These are phyloP conservation scores for Neolentinus lepideus DNA, from an alignment of 1,284 basidiomycete species.

Conservation along the genomic window DNA sequence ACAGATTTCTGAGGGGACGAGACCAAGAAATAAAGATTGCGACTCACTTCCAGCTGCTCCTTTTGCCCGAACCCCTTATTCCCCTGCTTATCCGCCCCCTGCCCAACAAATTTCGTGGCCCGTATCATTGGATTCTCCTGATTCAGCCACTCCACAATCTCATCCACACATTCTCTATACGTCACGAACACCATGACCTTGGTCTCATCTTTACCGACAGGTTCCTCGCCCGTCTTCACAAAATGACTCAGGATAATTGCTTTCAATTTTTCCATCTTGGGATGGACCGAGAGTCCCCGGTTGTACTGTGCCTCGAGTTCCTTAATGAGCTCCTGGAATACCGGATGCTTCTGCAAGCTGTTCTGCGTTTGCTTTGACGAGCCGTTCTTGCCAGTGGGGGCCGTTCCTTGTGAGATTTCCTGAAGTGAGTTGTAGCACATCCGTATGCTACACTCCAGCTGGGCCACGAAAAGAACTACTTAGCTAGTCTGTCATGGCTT, in stretches of 20 bases:
- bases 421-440: conserved; percentile 69
- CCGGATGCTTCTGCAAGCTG: conserved; percentile 43
- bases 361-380: conserved; percentile 28
- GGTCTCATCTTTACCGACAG: conserved; percentile 29
- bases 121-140: conserved; percentile 68
- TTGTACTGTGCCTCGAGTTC: conserved; percentile 55
- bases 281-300: conserved; percentile 64
- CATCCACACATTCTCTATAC: conserved; percentile 84
- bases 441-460: conserved; percentile 80
- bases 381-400: conserved; percentile 28
- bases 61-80: conserved; percentile 88
- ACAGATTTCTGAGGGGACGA: conserved; percentile 4
- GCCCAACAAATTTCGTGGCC: conserved; percentile 86
- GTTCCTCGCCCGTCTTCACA: conserved; percentile 38
- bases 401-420: conserved; percentile 29
- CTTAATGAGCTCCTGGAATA: conserved; percentile 54
- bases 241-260: conserved; percentile 79
- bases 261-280: conserved; percentile 88
- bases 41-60: conserved; percentile 78
- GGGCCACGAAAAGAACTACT: neutral
- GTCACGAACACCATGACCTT: conserved; percentile 96
- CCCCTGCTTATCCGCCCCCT: conserved; percentile 80
- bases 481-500: neutral
- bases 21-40: neutral
- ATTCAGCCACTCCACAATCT: conserved; percentile 79